A percentile compares a stretch with the other conserved stretches of the same genome.
These are phyloP conservation scores for Cetraspora pellucida DNA, from an alignment of 192 early-diverging fungal species.

Conservation along the genomic window DNA sequence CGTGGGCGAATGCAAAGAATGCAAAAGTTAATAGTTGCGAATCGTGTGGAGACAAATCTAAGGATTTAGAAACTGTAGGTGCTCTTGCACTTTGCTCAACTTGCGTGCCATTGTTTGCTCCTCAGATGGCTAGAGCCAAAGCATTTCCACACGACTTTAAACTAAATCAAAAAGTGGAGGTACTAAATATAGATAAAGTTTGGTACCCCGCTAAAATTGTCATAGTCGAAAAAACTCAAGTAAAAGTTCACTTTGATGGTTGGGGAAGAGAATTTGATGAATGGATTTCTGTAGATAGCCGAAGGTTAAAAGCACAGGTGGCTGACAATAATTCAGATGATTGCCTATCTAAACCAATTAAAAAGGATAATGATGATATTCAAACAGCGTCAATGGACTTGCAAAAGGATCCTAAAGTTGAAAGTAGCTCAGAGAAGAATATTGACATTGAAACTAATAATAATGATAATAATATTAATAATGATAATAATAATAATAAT, in stretches of 20 bases:
- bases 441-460: too few relatives aligned
- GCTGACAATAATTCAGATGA: constrained; percentile 1
- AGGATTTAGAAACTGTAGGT: constrained; percentile 12
- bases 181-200: constrained; percentile 47
- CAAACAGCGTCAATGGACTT: too few relatives aligned
- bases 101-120: constrained; percentile 14
- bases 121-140: constrained; percentile 10
- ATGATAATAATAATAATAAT: too few relatives aligned
- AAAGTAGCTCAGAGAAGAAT: too few relatives aligned
- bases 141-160: constrained; percentile 1
- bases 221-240: constrained; percentile 42
- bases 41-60: neutral
- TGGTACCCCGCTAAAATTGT: constrained; percentile 54
- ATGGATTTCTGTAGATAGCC: constrained; percentile 56
- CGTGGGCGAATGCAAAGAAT: neutral
- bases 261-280: constrained; percentile 57
- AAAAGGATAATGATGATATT: too few relatives aligned
- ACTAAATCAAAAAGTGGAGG: constrained; percentile 40
- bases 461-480: too few relatives aligned
- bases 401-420: too few relatives aligned
- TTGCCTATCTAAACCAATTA: neutral
- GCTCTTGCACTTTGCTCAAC: constrained; percentile 3
- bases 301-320: constrained; percentile 37
- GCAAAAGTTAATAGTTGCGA: neutral
- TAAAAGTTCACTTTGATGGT: constrained; percentile 56